Evolutionary conservation across 805 yeast species (phyloP), one percentile per base, ranked within the genome.

Genomic region (Candida endomychidarum): DNA sequence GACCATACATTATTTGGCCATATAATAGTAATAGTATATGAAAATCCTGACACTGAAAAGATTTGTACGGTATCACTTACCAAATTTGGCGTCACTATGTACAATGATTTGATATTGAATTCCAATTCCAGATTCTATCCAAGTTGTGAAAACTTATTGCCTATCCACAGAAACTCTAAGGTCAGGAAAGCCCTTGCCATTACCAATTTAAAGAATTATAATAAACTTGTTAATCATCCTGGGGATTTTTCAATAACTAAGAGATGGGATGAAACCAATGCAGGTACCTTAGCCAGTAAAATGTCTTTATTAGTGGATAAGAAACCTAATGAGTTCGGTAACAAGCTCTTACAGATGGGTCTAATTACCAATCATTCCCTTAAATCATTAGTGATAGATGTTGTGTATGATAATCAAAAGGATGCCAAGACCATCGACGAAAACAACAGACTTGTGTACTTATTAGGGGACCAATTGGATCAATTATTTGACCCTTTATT

Each of bases 401-500:
- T 87, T 3, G 72, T 90, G 1, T 90, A 90, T 57, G 64, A 63
- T 41, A 77, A 75, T 41, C 75, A 78, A 45, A 40, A 44, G 1
- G 47, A 49, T 8, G 40, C 40, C 3, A 55, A 51, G 2, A 69
- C 74, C 2, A 72, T 78, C 17, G 86, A 84, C 33, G 66, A 74
- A 11, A 91, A 90, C 59, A 89, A 90, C 54, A 78, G 72, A 42
- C 58, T 91, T 15, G 96, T 89, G 0, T 83, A 74, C 45, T 58
- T 83, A 24, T 62, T 91, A 5, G 98, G 98, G 1, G 82, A 81
- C 29, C 97, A 90, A 58, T 63, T 87, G 29, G 96, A 90, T 48
- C 91, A 84, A 50, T 62, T 91, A 26, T 91, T 91, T 60, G 95
- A 91, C 53, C 96, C 97, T 0, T 63, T 89, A 40, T 74, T 86